Evolutionary conservation across 23 red algal species (phyloP), one percentile per base, ranked within the genome.

Genomic region (Gracilaria domingensis): DNA sequence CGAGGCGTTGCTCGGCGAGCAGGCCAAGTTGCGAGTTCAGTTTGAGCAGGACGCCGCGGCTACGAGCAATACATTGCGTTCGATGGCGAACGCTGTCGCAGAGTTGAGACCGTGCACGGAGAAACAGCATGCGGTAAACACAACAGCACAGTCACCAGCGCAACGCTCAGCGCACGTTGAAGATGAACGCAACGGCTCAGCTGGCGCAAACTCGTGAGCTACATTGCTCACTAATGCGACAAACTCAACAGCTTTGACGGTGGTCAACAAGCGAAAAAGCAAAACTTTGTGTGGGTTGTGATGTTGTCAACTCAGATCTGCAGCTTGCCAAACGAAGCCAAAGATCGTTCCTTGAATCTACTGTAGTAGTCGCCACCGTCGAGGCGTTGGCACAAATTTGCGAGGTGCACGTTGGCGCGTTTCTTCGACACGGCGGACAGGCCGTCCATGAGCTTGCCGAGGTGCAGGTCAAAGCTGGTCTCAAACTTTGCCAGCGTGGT

Each of bases 391-490:
- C 87, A 91, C n/a, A 91, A 8, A 24, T 91, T 91, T 47, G 76
- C 58, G 23, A 91, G 73, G 78, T 91, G 87, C 17, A 69, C 47
- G 38, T 81, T 91, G 23, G 87, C 87, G 64, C 87, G 53, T 20
- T 69, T 82, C 50, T 82, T 91, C 50, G 87, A 80, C 8, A 82
- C 47, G 38, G 87, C 66, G 0, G 76, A 91, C 5, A 91, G 54
- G 5, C 75, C 87, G 39, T 91, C 87, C 37, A 91, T 70, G 9
- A 91, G 75, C 60, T 91, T 80, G 33, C 61, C 54, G 26, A 91
- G 66, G 17, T 91, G 73, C 87, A 81, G 34, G 36, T 91, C 87
- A 80, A 91, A 91, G 12, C 42, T 66, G 21, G 73, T 91, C 75
- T 91, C 87, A 69, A 91, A 91, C 47, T 91, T 91, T 37, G 75